These are phyloP conservation scores for Saksenaea vasiformis DNA, from an alignment of 371 early-diverging fungal genomes.

Conservation along the genomic window DNA sequence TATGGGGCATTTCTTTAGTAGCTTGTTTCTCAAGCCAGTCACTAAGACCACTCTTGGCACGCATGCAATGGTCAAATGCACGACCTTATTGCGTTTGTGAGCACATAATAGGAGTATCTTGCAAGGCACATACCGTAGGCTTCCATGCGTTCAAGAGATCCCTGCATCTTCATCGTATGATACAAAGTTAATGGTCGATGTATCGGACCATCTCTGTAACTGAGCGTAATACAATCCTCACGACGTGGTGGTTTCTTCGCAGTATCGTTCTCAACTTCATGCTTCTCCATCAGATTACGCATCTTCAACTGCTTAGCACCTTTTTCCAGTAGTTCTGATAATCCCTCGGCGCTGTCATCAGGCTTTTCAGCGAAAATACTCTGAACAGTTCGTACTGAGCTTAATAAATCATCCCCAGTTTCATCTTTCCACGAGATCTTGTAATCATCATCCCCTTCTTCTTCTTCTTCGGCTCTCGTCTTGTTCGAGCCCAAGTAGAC, in stretches of 20 bases:
- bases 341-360: slow-evolving; percentile 27
- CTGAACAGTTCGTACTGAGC: slow-evolving; percentile 39
- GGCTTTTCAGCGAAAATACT: slow-evolving; percentile 40
- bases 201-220: slow-evolving; percentile 37
- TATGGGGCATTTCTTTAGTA: slow-evolving; percentile 10
- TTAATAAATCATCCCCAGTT: slow-evolving; percentile 41
- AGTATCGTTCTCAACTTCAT: slow-evolving; percentile 7
- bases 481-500: neutral
- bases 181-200: slow-evolving; percentile 46
- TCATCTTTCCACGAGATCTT: slow-evolving; percentile 53
- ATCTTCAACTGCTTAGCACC: slow-evolving; percentile 28
- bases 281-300: slow-evolving; percentile 12
- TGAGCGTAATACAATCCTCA: slow-evolving; percentile 34
- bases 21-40: slow-evolving; percentile 34
- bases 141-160: slow-evolving; percentile 24
- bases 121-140: slow-evolving; percentile 38
- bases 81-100: slow-evolving; percentile 16
- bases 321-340: slow-evolving; percentile 44
- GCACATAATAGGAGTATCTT: neutral
- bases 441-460: slow-evolving; percentile 25
- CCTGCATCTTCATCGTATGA: slow-evolving; percentile 52
- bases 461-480: neutral
- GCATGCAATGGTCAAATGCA: slow-evolving; percentile 45
- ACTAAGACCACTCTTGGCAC: slow-evolving; percentile 43
- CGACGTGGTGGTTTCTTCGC: slow-evolving; percentile 18